Evolutionary conservation across 768 basidiomycete genomes (phyloP).

Genomic region (Podaxis rugospora): DNA sequence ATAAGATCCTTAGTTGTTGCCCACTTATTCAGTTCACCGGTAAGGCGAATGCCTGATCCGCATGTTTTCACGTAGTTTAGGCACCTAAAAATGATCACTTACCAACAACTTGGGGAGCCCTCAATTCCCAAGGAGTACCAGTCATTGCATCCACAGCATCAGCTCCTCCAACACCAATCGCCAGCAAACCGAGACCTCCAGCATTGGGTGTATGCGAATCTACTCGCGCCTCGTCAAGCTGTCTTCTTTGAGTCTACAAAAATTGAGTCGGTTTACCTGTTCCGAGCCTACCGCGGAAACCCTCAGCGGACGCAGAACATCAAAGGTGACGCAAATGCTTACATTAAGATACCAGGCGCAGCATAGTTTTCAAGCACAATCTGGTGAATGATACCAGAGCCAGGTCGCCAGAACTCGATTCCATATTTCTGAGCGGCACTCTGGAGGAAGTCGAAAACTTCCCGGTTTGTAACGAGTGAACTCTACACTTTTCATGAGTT

Average conservation of each 20-base stretch:
- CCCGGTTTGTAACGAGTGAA: constrained; percentile 85
- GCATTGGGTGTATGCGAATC: constrained; percentile 99
- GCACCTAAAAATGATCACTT: constrained; percentile 17
- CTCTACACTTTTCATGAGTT: constrained; percentile 37
- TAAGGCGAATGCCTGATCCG: constrained; percentile 74
- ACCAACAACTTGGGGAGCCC: constrained; percentile 85
- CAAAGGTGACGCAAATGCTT: constrained; percentile 17
- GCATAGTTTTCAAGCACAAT: constrained; percentile 98
- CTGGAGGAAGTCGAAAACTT: constrained; percentile 96
- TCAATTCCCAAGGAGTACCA: constrained; percentile 96
- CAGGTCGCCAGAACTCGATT: constrained; percentile 98
- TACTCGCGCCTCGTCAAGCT: constrained; percentile 18
- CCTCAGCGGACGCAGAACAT: constrained; percentile 3
- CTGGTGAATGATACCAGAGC: constrained; percentile 96
- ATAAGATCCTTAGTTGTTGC: constrained; percentile 95
- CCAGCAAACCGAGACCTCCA: constrained; percentile 92
- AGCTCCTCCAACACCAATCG: constrained; percentile 98
- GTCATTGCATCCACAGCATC: constrained; percentile 99
- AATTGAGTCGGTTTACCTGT: constrained; percentile 49
- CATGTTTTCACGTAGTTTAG: background rate
- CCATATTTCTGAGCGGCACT: constrained; percentile 89
- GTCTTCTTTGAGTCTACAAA: background rate
- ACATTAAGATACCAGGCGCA: constrained; percentile 93
- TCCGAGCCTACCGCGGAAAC: constrained; percentile 52
- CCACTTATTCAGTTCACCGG: constrained; percentile 87